phyloP scores from a whole-genome alignment of 495 filamentous ascomycete species.

The Copromyces sp. region DNA sequence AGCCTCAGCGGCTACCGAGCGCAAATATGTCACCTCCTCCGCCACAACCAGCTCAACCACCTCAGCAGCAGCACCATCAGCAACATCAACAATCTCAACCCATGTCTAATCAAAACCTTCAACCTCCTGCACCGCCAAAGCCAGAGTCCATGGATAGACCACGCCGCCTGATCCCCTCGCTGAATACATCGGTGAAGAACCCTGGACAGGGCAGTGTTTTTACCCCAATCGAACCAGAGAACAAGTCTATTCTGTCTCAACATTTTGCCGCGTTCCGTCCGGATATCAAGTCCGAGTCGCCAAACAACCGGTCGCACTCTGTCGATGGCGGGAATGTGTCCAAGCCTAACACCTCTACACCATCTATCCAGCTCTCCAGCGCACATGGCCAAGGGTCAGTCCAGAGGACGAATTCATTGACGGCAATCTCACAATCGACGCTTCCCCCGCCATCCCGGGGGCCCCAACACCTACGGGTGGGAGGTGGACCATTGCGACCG shows the following conservation, averaged over 20 bases:
- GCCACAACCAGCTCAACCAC: conserved; percentile 13
- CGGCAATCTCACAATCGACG: conserved; percentile 43
- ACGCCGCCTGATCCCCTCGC: conserved; percentile 25
- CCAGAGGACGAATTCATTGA: conserved; percentile 40
- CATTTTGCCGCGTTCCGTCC: conserved; percentile 58
- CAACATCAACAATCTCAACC: conserved; percentile 15
- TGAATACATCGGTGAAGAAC: conserved; percentile 53
- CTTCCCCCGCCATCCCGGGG: conserved; percentile 59
- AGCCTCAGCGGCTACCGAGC: conserved; percentile 23
- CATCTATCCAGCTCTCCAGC: conserved; percentile 37
- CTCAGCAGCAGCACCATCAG: conserved; percentile 24
- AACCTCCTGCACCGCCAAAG: conserved; percentile 37
- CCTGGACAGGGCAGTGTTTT: conserved; percentile 84
- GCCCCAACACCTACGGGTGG: conserved; percentile 54
- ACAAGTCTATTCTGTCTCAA: conserved; percentile 74
- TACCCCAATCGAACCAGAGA: conserved; percentile 83
- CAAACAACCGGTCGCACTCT: conserved; percentile 47
- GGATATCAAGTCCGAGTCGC: conserved; percentile 33
- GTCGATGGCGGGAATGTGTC: conserved; percentile 49
- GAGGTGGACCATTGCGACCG: conserved; percentile 55
- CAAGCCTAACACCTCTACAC: conserved; percentile 38
- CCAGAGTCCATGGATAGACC: conserved; percentile 24
- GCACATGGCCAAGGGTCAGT: conserved; percentile 26
- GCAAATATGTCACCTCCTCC: conserved; percentile 26
- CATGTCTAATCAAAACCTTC: conserved; percentile 18